Evolutionary conservation across 345 rosid genomes (phyloP).

Genomic region (Boechera retrofracta): DNA sequence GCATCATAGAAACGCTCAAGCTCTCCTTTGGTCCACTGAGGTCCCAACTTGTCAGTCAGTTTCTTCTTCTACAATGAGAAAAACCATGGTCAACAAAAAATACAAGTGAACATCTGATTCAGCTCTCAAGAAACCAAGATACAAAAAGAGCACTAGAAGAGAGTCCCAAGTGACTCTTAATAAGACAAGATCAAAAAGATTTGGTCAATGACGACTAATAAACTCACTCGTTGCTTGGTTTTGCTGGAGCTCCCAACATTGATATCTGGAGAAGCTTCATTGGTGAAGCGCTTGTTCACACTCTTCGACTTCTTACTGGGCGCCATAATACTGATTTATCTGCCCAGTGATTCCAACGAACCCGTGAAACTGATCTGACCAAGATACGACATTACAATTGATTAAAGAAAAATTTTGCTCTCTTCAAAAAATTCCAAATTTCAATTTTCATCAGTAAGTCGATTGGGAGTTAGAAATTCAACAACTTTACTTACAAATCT

Average conservation of each 20-base stretch:
- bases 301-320: slow-evolving; percentile 74
- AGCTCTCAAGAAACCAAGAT: slow-evolving; percentile 20
- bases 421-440: slow-evolving; percentile 6
- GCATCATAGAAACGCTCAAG: slow-evolving; percentile 85
- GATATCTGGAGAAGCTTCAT: slow-evolving; percentile 45
- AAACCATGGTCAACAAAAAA: slow-evolving; percentile 10
- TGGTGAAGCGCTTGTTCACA: slow-evolving; percentile 42
- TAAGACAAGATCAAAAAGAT: neutral
- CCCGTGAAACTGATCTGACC: slow-evolving; percentile 10
- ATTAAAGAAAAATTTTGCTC: neutral
- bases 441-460: slow-evolving; percentile 14
- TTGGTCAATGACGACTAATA: neutral
- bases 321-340: slow-evolving; percentile 55
- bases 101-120: neutral
- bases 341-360: slow-evolving; percentile 35
- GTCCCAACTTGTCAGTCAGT: slow-evolving; percentile 80
- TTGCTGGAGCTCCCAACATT: slow-evolving; percentile 58
- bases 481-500: slow-evolving; percentile 12
- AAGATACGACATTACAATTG: slow-evolving; percentile 10
- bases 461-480: slow-evolving; percentile 20
- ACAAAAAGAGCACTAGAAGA: slow-evolving; percentile 12
- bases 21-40: slow-evolving; percentile 88
- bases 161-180: neutral
- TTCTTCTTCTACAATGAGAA: slow-evolving; percentile 63
- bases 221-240: slow-evolving; percentile 65